Evolutionary conservation across 192 early-diverging fungal species (phyloP), one percentile per base, ranked within the genome.

Genomic region (Gryganskiella cystojenkinii): DNA sequence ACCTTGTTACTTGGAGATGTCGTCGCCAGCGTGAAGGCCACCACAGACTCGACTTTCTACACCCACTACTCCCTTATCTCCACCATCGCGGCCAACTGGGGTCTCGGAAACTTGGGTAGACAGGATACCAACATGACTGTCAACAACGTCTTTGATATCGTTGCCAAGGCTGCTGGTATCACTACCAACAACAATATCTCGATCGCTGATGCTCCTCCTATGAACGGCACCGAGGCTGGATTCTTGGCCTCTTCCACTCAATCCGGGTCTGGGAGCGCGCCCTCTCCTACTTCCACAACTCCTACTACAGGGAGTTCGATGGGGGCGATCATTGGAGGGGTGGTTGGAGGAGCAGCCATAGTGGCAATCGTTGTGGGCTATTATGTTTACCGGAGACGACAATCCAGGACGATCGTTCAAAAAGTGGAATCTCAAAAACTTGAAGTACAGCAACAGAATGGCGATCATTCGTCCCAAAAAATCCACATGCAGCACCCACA

Each of bases 41-140:
- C 80, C 33, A 71, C 54, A 19, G 92, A 93, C 79, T 66, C 42
- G 51, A 89, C 90, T 20, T 67, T 46, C 42, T 93, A 92, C 63
- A 84, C 82, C 24, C 92, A 93, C 64, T 92, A 89, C 80, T 89
- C 86, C 14, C 46, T 83, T 13, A 53, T 91, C 10, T 79, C 83
- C 19, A 92, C 92, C 30, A 64, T 89, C 42, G 89, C 90, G 75
- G 45, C 83, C 47, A 89, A 87, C 83, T 93, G 89, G 86, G 82
- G 79, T 43, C 71, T 93, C n/a, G 84, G 81, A 11, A 83, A 81
- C 76, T 71, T 92, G 52, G 88, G 86, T 11, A 64, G 81, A 22
- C 80, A 79, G 58, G 92, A 93, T 64, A 65, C 80, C 15, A 84
- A 81, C n/a, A 70, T 67, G 35, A 83, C 69, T 25, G 49, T 69